phyloP scores from a whole-genome alignment of 78 protist genomes.

The Tieghemostelium lacteum region DNA sequence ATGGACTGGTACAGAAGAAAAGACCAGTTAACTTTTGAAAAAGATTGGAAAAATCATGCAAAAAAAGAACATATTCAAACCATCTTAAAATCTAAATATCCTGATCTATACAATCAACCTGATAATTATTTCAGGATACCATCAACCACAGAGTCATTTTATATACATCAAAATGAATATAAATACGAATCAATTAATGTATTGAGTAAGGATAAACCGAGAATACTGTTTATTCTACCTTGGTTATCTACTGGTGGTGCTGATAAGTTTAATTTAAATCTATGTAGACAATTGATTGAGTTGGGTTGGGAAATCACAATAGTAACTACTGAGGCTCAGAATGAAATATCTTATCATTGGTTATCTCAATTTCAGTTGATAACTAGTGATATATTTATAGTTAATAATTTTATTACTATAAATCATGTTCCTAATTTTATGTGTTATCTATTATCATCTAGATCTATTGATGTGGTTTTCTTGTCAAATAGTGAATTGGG shows the following conservation, averaged over 20 bases:
- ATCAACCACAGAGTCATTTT: neutral
- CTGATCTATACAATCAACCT: conserved; percentile 17
- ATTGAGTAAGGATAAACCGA: conserved; percentile 33
- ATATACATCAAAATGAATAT: neutral
- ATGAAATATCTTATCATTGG: no score
- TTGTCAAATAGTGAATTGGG: conserved; percentile 51
- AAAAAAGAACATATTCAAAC: neutral
- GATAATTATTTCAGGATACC: neutral
- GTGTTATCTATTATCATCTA: conserved; percentile 30
- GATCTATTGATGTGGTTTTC: conserved; percentile 42
- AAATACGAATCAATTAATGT: neutral
- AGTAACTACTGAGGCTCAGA: conserved; percentile 10
- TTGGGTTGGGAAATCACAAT: conserved; percentile 70
- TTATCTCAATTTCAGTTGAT: conserved; percentile 17
- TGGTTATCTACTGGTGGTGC: conserved; percentile 80
- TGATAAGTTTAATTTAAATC: conserved; percentile 65
- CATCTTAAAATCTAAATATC: conserved; percentile 36
- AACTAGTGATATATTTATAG: conserved; percentile 44
- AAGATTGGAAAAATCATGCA: conserved; percentile 14
- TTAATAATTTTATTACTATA: conserved; percentile 13
- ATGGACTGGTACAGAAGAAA: conserved; percentile 70
- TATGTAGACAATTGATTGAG: conserved; percentile 43
- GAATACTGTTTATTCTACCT: conserved; percentile 38
- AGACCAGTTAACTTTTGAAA: neutral
- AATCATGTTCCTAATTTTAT: conserved; percentile 27